A percentile compares a stretch with the other conserved stretches of the same genome.
Evolutionary conservation across 768 basidiomycete species (phyloP).

Genomic region (Trametes gibbosa): DNA sequence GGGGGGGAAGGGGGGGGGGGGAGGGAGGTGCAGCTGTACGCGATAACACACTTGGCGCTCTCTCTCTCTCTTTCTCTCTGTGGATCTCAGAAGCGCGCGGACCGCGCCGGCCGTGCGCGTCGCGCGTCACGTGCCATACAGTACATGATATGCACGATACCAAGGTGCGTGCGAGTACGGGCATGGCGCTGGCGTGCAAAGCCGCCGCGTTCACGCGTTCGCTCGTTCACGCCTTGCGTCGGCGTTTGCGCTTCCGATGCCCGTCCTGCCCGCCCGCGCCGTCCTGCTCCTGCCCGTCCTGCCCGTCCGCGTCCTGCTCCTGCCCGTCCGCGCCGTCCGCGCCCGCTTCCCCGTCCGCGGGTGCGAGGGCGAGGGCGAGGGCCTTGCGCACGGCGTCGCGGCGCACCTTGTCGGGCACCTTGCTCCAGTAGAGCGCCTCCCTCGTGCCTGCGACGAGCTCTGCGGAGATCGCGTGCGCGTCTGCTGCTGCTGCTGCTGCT

Average conservation of each 20-base stretch:
- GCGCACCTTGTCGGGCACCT: conserved; percentile 72
- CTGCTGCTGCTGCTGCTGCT: neutral
- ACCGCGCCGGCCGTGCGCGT: too few relatives aligned
- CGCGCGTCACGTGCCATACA: too few relatives aligned
- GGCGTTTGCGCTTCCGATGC: conserved; percentile 1
- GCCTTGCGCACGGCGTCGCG: conserved; percentile 57
- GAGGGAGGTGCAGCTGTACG: too few relatives aligned
- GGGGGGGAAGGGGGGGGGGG: too few relatives aligned
- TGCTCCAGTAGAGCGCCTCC: conserved; percentile 77
- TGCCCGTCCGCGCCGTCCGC: neutral
- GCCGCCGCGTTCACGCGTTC: neutral
- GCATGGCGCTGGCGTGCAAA: too few relatives aligned
- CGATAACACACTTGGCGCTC: too few relatives aligned
- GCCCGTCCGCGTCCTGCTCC: too few relatives aligned
- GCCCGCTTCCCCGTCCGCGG: neutral
- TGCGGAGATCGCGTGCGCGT: conserved; percentile 35
- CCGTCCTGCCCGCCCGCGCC: neutral
- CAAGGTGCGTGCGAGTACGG: too few relatives aligned
- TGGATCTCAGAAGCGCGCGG: too few relatives aligned
- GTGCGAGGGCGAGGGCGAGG: too few relatives aligned
- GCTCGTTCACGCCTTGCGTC: conserved; percentile 1
- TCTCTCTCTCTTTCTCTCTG: too few relatives aligned
- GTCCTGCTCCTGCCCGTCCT: conserved; percentile 1
- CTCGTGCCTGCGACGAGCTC: conserved; percentile 62
- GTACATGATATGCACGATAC: too few relatives aligned